Base-by-base conservation (phyloP, 2,329 filamentous ascomycete genomes). In the Parastagonospora avenae region DNA sequence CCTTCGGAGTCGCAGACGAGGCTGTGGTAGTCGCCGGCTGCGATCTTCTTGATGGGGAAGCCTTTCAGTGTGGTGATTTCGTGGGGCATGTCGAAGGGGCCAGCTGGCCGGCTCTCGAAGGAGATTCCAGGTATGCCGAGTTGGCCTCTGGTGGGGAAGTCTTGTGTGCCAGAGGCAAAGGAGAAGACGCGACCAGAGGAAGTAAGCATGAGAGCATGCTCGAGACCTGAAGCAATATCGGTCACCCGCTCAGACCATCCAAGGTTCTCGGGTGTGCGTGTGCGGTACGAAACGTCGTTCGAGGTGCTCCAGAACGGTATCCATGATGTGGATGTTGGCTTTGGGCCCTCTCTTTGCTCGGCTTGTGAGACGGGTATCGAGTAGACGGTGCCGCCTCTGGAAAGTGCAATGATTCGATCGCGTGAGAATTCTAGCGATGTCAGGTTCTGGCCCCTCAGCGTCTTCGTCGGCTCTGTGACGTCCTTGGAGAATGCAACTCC, bases 141-240 rank as follows among this genome's bases (percentile, higher is more conserved):
- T 74, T 99, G 92, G 5, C 94, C 94, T 67, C 85, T 87, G 2
- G 84, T 83, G 1, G 94, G 94, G 68, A 89, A 97, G 44, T 86
- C 81, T 49, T 89, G 83, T 14, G 86, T 86, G 55, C 89, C 91
- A 2, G 91, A 87, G 2, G 91, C 93, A n/a, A 90, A 87, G 2
- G 92, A 90, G 74, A 95, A 97, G 30, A 97, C 83, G 35, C 93
- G 89, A 1, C 94, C 94, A 45, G 83, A 84, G 40, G 85, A 91
- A 0, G 93, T 97, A 53, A 97, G 81, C 42, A 99, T 80, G 0
- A 97, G 81, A 29, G 88, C 89, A 71, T 97, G 93, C 67, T 97
- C 92, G 11, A 90, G 80, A 2, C 94, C 94, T 56, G 88, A 86
- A 52, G 85, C 83, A 50, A 97, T 83, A 44, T 91, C 82, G 0